A percentile compares a stretch with the other conserved stretches of the same genome.
These are phyloP conservation scores for Zopfia rhizophila DNA, from an alignment of 2,329 filamentous ascomycete species.

Conservation along the genomic window DNA sequence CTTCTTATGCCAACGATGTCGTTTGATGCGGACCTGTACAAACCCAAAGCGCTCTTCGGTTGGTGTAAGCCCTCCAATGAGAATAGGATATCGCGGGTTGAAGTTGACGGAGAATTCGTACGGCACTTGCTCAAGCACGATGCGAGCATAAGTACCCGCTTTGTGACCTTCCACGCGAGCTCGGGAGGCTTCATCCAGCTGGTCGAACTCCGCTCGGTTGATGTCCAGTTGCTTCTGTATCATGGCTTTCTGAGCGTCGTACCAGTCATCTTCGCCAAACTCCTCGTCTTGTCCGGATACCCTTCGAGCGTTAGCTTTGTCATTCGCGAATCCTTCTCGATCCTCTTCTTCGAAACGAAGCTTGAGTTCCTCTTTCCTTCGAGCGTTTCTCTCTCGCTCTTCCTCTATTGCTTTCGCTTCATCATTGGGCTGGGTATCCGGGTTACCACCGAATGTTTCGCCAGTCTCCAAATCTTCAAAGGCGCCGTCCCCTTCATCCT, in stretches of 20 bases:
- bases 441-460: conserved; percentile 63
- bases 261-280: conserved; percentile 99
- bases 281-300: conserved; percentile 76
- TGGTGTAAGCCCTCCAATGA: conserved; percentile 89
- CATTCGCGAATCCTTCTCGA: conserved; percentile 92
- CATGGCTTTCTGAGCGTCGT: conserved; percentile 93
- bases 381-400: conserved; percentile 90
- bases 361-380: conserved; percentile 92
- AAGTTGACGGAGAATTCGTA: conserved; percentile 90
- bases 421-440: conserved; percentile 55
- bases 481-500: conserved; percentile 79
- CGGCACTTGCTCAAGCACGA: conserved; percentile 88
- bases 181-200: conserved; percentile 84
- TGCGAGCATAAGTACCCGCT: conserved; percentile 91
- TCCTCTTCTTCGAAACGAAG: conserved; percentile 97
- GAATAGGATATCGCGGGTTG: conserved; percentile 81
- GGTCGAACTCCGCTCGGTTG: conserved; percentile 92
- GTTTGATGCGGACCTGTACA: conserved; percentile 95
- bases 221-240: conserved; percentile 97
- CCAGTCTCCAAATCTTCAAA: conserved; percentile 89
- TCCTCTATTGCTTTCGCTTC: conserved; percentile 73
- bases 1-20: conserved; percentile 98
- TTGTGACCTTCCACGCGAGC: conserved; percentile 88
- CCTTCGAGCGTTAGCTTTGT: conserved; percentile 79
- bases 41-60: conserved; percentile 97